phyloP scores from a whole-genome alignment of 257 asterid species.

The Forsythia suspensa region DNA sequence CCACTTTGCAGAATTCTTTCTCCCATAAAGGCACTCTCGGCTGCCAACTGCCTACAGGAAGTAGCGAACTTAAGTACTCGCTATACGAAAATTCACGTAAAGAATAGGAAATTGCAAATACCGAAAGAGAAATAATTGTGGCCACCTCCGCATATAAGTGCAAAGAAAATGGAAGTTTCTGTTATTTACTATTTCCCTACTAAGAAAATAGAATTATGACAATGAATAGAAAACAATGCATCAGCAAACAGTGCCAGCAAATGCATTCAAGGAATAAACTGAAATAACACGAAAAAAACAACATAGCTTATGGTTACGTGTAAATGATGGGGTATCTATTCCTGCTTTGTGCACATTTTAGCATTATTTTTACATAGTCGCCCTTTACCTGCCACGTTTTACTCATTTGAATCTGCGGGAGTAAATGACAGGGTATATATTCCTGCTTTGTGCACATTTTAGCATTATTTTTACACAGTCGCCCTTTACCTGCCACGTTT shows the following conservation, averaged over 20 bases:
- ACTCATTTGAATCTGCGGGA: neutral
- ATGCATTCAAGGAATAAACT: neutral
- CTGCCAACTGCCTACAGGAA: conserved; percentile 54
- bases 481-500: neutral
- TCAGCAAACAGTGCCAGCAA: neutral
- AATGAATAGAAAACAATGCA: neutral
- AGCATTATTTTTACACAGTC: neutral
- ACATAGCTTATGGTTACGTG: neutral
- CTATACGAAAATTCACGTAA: neutral
- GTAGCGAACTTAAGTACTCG: neutral
- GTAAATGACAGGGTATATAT: neutral
- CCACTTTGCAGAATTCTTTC: conserved; percentile 64
- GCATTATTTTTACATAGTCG: neutral
- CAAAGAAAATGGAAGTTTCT: neutral
- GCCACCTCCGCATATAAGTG: neutral
- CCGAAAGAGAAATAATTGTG: neutral
- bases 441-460: neutral
- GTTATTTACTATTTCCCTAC: neutral
- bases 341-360: neutral
- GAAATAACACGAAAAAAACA: neutral
- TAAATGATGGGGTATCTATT: neutral
- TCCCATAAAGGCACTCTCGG: conserved; percentile 75
- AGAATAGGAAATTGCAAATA: neutral
- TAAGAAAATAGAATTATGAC: neutral
- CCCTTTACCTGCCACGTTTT: neutral